These are phyloP conservation scores for Annulohypoxylon truncatum DNA, from an alignment of 2,329 filamentous ascomycete genomes.

Conservation along the genomic window DNA sequence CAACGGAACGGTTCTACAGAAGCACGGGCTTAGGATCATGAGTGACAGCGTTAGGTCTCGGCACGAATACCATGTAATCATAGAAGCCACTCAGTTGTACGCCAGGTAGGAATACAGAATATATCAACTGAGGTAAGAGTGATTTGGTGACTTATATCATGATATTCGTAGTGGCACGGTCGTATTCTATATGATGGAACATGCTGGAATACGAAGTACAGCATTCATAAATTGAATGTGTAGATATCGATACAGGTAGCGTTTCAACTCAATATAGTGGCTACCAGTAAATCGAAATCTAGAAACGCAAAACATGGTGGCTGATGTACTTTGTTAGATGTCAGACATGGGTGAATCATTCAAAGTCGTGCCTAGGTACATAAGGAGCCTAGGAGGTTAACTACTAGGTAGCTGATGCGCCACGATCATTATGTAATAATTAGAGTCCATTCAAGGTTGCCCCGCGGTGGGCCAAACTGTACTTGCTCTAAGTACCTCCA, in stretches of 20 bases:
- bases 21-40: constrained; percentile 1
- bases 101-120: constrained; percentile 3
- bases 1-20: constrained; percentile 12
- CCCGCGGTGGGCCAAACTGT: constrained; percentile 9
- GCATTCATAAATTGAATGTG: too few species aligned
- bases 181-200: neutral
- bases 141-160: neutral
- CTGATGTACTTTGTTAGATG: too few species aligned
- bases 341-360: too few species aligned
- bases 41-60: constrained; percentile 3
- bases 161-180: neutral
- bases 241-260: too few species aligned
- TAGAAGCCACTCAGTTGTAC: constrained; percentile 12
- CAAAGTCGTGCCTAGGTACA: too few species aligned
- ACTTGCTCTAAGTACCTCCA: neutral
- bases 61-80: constrained; percentile 4
- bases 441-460: neutral
- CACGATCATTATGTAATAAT: neutral
- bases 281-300: too few species aligned
- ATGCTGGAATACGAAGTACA: too few species aligned
- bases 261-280: too few species aligned
- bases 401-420: neutral
- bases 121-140: neutral
- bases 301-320: too few species aligned
- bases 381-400: too few species aligned